Conservation (phyloP, 768 basidiomycete species). For the Terana coerulea region DNA sequence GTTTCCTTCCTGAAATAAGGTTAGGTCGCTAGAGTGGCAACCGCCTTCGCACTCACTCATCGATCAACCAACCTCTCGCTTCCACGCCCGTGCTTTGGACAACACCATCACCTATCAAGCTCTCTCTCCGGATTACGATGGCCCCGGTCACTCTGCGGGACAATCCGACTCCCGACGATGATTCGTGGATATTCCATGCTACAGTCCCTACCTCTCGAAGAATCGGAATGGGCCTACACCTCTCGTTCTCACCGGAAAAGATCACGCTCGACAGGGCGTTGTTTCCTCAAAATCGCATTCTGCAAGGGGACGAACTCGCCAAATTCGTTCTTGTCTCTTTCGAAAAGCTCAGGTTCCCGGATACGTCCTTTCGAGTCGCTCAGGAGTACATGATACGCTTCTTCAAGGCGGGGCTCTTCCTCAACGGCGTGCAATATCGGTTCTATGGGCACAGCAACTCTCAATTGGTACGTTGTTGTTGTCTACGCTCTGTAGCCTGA, state of each 20-base stretch:
- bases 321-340: constrained; percentile 58
- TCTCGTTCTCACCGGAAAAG: constrained; percentile 45
- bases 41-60: background rate
- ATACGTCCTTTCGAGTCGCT: constrained; percentile 42
- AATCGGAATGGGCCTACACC: constrained; percentile 38
- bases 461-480: constrained; percentile 43
- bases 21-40: background rate
- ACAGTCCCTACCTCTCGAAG: constrained; percentile 3
- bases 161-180: constrained; percentile 45
- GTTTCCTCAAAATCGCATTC: constrained; percentile 56
- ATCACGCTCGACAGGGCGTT: constrained; percentile 47
- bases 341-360: constrained; percentile 50
- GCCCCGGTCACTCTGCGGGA: constrained; percentile 33
- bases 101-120: background rate
- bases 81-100: background rate
- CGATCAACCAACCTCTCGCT: background rate
- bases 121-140: background rate
- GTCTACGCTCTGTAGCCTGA: background rate
- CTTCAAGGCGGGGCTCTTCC: constrained; percentile 49
- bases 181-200: constrained; percentile 45
- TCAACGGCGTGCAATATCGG: constrained; percentile 59
- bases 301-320: constrained; percentile 50
- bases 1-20: background rate
- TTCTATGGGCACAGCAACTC: constrained; percentile 74
- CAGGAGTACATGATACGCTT: constrained; percentile 55